A percentile compares a stretch with the other conserved stretches of the same genome.
Evolutionary conservation across 805 yeast genomes (phyloP).

Genomic region (Kuraishia borneana): DNA sequence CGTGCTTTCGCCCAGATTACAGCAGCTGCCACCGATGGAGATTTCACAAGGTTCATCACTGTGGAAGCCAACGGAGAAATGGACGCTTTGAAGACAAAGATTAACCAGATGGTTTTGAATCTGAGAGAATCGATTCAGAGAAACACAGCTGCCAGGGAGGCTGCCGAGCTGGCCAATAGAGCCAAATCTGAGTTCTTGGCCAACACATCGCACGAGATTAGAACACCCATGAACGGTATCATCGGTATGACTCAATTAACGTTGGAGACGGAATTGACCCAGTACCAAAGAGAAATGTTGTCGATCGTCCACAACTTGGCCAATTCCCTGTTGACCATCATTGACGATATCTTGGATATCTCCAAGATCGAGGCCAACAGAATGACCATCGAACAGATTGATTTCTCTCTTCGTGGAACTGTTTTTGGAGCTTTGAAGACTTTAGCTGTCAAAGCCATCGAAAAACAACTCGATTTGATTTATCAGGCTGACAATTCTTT

Average conservation of each 20-base stretch:
- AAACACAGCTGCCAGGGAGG: conserved; percentile 89
- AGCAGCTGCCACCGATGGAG: conserved; percentile 92
- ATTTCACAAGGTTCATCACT: conserved; percentile 79
- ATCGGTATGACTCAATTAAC: conserved; percentile 90
- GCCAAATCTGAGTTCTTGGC: conserved; percentile 88
- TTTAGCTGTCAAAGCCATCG: conserved; percentile 81
- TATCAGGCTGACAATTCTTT: conserved; percentile 79
- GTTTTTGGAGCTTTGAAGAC: conserved; percentile 87
- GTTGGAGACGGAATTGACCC: conserved; percentile 79
- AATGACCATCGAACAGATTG: conserved; percentile 87
- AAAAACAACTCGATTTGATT: conserved; percentile 67
- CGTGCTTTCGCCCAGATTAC: conserved; percentile 90
- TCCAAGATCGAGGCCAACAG: conserved; percentile 90
- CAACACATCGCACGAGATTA: conserved; percentile 77
- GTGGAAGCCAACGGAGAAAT: conserved; percentile 90
- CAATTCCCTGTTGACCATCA: conserved; percentile 73
- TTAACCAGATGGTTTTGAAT: conserved; percentile 76
- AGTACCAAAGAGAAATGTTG: conserved; percentile 85
- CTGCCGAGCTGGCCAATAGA: conserved; percentile 83
- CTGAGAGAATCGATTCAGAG: conserved; percentile 83
- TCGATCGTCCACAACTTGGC: conserved; percentile 84
- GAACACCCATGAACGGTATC: conserved; percentile 91
- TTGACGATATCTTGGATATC: conserved; percentile 84
- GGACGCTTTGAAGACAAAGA: conserved; percentile 57
- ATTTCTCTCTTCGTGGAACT: conserved; percentile 76